Evolutionary conservation across 1,284 basidiomycete genomes (phyloP).

Genomic region (Hortiboletus rubellus): DNA sequence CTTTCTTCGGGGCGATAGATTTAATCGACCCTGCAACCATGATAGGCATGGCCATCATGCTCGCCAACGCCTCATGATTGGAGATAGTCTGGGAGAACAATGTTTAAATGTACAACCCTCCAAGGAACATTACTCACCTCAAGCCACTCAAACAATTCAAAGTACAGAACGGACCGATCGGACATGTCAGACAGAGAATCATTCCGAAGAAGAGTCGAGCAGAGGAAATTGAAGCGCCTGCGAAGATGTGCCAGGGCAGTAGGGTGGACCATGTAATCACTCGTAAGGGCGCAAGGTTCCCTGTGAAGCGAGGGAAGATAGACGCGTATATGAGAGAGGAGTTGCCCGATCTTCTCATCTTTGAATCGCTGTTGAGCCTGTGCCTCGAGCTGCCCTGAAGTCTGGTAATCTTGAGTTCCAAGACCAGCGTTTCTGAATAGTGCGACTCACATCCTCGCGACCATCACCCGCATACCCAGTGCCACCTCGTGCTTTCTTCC

Average conservation of each 20-base stretch:
- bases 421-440: not conserved
- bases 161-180: constrained; percentile 82
- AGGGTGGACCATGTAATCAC: constrained; percentile 87
- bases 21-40: constrained; percentile 79
- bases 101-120: constrained; percentile 4
- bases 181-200: constrained; percentile 93
- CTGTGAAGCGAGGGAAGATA: constrained; percentile 81
- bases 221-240: constrained; percentile 83
- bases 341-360: constrained; percentile 66
- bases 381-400: constrained; percentile 75
- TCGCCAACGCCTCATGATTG: constrained; percentile 85
- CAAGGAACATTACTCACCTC: constrained; percentile 54
- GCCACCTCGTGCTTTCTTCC: constrained; percentile 71
- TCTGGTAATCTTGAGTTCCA: constrained; percentile 43
- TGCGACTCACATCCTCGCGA: constrained; percentile 73
- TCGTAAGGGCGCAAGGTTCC: constrained; percentile 67
- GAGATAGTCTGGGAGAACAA: constrained; percentile 67
- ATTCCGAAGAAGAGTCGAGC: constrained; percentile 80
- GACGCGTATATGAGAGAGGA: constrained; percentile 68
- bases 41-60: constrained; percentile 95
- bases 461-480: constrained; percentile 81
- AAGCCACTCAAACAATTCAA: constrained; percentile 87
- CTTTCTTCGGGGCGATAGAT: constrained; percentile 54
- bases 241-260: constrained; percentile 87
- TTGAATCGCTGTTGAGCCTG: constrained; percentile 66